Percentiles rank a stretch among this genome's conserved stretches.
Evolutionary conservation across 108 stramenopile genomes (phyloP).

Genomic region (Epithemia pelagica): DNA sequence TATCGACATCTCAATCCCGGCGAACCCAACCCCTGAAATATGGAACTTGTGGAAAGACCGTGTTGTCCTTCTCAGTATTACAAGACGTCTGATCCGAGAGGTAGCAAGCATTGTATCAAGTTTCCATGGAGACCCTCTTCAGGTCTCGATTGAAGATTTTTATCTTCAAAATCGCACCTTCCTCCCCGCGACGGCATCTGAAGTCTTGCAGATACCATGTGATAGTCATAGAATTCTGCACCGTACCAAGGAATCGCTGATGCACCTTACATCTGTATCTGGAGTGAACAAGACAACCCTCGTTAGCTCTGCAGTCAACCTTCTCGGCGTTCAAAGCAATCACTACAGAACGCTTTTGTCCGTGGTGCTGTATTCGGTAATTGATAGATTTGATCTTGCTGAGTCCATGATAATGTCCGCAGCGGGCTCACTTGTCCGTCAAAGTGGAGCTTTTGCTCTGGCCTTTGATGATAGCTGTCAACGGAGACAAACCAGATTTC

Average conservation of each 20-base stretch:
- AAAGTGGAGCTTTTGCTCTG: constrained; percentile 37
- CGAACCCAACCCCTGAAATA: constrained; percentile 16
- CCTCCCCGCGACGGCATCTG: constrained; percentile 41
- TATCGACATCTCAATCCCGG: neutral
- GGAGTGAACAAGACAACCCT: constrained; percentile 27
- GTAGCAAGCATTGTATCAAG: constrained; percentile 39
- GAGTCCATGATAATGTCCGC: constrained; percentile 63
- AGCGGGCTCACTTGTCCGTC: constrained; percentile 36
- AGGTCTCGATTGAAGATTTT: constrained; percentile 20
- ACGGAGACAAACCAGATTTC: constrained; percentile 21
- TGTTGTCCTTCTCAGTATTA: constrained; percentile 27
- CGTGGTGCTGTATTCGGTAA: constrained; percentile 47
- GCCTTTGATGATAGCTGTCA: constrained; percentile 44
- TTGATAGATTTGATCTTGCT: constrained; percentile 48
- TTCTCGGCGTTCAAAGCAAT: constrained; percentile 26
- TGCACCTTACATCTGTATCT: constrained; percentile 27
- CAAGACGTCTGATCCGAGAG: constrained; percentile 62
- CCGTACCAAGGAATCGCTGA: constrained; percentile 20
- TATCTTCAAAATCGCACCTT: constrained; percentile 22
- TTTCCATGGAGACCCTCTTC: constrained; percentile 44
- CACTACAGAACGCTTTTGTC: constrained; percentile 39
- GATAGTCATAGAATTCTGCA: constrained; percentile 44
- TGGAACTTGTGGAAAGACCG: constrained; percentile 60
- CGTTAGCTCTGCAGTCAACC: constrained; percentile 36
- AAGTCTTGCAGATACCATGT: constrained; percentile 58